A percentile compares a stretch with the other conserved stretches of the same genome.
phyloP scores from a whole-genome alignment of 2,329 filamentous ascomycete genomes.

The Cladosporium sp. region DNA sequence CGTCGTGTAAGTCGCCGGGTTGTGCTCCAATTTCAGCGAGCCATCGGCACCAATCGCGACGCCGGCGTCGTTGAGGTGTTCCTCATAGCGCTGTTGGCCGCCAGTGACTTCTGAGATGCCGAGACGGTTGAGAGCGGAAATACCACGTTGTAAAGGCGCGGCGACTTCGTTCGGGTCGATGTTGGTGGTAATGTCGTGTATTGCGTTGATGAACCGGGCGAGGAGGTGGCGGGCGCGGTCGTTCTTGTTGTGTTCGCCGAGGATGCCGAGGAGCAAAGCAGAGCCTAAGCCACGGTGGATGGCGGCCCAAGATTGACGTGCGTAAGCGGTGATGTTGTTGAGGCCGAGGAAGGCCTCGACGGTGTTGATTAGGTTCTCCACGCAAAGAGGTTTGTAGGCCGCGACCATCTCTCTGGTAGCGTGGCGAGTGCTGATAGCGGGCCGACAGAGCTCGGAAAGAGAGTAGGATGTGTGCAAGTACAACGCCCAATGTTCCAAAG shows the following conservation, averaged over 20 bases:
- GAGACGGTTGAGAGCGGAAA: constrained; percentile 43
- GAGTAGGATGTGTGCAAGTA: constrained; percentile 61
- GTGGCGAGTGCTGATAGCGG: constrained; percentile 51
- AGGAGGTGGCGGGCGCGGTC: constrained; percentile 43
- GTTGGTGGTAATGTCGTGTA: constrained; percentile 44
- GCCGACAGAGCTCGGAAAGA: constrained; percentile 58
- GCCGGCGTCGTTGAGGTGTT: constrained; percentile 12
- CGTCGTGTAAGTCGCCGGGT: constrained; percentile 23
- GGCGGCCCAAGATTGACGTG: constrained; percentile 35
- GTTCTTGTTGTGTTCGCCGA: constrained; percentile 44
- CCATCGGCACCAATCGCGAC: constrained; percentile 16
- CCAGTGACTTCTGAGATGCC: constrained; percentile 19
- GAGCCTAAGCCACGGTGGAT: constrained; percentile 38
- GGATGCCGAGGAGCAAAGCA: constrained; percentile 34
- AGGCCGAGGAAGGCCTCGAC: constrained; percentile 60
- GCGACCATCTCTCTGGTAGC: constrained; percentile 42
- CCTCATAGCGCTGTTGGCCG: constrained; percentile 4
- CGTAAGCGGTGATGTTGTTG: constrained; percentile 44
- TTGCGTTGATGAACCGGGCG: constrained; percentile 43
- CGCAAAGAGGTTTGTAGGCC: constrained; percentile 49
- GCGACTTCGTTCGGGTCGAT: constrained; percentile 46
- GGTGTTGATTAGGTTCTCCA: constrained; percentile 51
- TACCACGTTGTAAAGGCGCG: constrained; percentile 44
- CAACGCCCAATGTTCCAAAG: constrained; percentile 57
- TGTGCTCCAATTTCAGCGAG: constrained; percentile 21